Conservation (phyloP, 805 yeast species). For the Yarrowia alimentaria region DNA sequence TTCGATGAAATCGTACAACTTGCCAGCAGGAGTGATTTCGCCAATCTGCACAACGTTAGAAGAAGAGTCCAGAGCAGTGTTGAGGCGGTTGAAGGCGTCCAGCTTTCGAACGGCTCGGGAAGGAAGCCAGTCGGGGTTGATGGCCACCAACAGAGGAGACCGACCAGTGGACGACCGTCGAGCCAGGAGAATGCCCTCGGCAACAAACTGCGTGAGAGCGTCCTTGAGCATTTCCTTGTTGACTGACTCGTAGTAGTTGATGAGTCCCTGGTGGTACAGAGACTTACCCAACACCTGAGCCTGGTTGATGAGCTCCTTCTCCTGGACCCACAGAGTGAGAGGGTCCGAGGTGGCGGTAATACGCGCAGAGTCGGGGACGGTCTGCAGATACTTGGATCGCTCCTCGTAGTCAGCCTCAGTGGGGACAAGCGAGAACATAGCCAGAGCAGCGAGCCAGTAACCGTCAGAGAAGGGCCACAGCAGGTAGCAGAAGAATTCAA, state of each 20-base stretch:
- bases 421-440: constrained; percentile 41
- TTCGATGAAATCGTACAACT: constrained; percentile 38
- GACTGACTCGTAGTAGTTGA: constrained; percentile 44
- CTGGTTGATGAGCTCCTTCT: constrained; percentile 38
- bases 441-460: constrained; percentile 43
- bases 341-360: constrained; percentile 18
- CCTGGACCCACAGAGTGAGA: constrained; percentile 37
- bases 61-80: constrained; percentile 11
- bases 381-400: constrained; percentile 5
- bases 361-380: constrained; percentile 1
- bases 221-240: constrained; percentile 43
- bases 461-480: constrained; percentile 49
- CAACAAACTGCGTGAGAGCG: constrained; percentile 40
- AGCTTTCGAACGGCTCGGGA: constrained; percentile 10
- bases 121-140: constrained; percentile 22
- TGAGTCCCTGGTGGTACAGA: constrained; percentile 45
- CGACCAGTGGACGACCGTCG: constrained; percentile 20
- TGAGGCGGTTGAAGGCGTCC: constrained; percentile 14
- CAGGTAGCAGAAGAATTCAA: constrained; percentile 45
- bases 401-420: constrained; percentile 29
- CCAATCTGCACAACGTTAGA: constrained; percentile 26
- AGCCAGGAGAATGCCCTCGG: constrained; percentile 38
- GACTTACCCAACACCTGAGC: constrained; percentile 45
- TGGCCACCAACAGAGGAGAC: constrained; percentile 22
- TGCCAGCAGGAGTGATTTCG: constrained; percentile 36